Base-by-base conservation (phyloP, 768 basidiomycete species). In the Filobasidium floriforme region DNA sequence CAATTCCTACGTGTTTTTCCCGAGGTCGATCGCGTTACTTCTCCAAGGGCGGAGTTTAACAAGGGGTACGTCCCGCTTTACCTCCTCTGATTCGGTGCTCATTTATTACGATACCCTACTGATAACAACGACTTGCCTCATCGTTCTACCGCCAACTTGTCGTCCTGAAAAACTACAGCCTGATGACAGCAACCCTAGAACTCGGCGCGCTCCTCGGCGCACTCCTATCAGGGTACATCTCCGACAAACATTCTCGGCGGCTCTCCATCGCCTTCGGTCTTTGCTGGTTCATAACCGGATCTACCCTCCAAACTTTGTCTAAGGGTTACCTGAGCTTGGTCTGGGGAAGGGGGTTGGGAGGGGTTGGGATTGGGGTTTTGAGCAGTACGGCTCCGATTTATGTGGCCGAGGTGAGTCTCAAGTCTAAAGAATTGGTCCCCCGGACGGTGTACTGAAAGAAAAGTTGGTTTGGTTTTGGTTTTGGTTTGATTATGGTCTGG, bases 141-240 rank as follows among this genome's bases (percentile, higher is more conserved):
- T 19, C 43, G 43, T 10, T 19, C 43, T 10, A 44, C 43, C 19
- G 46, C 4, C 22, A 49, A 49, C 18, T 12, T 15, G 5, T 49
- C 14, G 4, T 49, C 4, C 22, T 49, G 46, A 4, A 5, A 54
- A 15, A 5, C 22, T 7, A 57, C 26, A 64, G 66, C 6, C 22
- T 69, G 49, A 69, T 69, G 64, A 66, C 68, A 22, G 44, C 57
- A 24, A 54, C 62, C 29, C 61, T 69, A 12, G 64, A 66, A 41
- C 41, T 69, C 15, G 68, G 68, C 0, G 68, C 68, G 7, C 41
- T 66, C 22, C 10, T 65, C 9, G 68, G 68, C n/a, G 59, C 64
- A 11, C 11, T 69, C 41, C 26, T 32, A n/a, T 10, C 60, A 18
- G 63, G 64, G 29, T 62, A 54, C 51, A n/a, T 66, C 44, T 59